Percentiles rank a stretch among this genome's conserved stretches.
phyloP scores from a whole-genome alignment of 371 early-diverging fungal genomes.

The Mucor circinelloides region DNA sequence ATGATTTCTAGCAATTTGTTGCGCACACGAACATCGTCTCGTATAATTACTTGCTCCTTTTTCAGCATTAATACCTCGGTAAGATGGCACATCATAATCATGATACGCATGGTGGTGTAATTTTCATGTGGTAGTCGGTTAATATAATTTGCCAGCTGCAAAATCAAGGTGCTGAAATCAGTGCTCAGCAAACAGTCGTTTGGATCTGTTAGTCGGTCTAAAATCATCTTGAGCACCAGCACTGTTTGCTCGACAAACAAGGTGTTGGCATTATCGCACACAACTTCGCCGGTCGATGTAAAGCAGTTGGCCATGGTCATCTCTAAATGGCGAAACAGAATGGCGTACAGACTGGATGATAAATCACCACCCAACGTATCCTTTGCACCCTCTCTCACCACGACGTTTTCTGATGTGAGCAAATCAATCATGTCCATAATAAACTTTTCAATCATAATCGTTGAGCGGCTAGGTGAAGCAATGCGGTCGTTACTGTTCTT shows the following conservation, averaged over 20 bases:
- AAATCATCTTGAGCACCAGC: slow-evolving; percentile 76
- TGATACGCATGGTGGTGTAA: slow-evolving; percentile 66
- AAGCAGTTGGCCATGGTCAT: slow-evolving; percentile 69
- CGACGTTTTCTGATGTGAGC: slow-evolving; percentile 77
- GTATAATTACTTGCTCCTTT: slow-evolving; percentile 73
- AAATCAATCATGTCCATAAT: slow-evolving; percentile 81
- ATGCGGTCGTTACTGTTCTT: slow-evolving; percentile 11
- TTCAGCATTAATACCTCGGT: slow-evolving; percentile 78
- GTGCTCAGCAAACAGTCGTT: slow-evolving; percentile 67
- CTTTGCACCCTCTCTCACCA: slow-evolving; percentile 86
- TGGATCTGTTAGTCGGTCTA: slow-evolving; percentile 75
- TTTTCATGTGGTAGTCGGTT: slow-evolving; percentile 65
- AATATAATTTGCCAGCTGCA: slow-evolving; percentile 75
- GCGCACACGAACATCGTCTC: slow-evolving; percentile 82
- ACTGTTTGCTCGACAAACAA: slow-evolving; percentile 86
- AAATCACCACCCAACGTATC: slow-evolving; percentile 85
- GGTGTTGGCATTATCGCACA: slow-evolving; percentile 71
- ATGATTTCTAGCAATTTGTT: slow-evolving; percentile 78
- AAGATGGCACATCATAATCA: slow-evolving; percentile 83
- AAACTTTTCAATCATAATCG: slow-evolving; percentile 71
- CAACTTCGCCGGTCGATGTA: slow-evolving; percentile 65
- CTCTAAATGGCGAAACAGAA: slow-evolving; percentile 77
- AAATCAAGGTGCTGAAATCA: slow-evolving; percentile 77
- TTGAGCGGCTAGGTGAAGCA: slow-evolving; percentile 26
- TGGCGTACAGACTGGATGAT: slow-evolving; percentile 72